Percentiles rank a stretch among this genome's conserved stretches.
phyloP scores from a whole-genome alignment of 352 stramenopile genomes.

The Phytophthora nicotianae region DNA sequence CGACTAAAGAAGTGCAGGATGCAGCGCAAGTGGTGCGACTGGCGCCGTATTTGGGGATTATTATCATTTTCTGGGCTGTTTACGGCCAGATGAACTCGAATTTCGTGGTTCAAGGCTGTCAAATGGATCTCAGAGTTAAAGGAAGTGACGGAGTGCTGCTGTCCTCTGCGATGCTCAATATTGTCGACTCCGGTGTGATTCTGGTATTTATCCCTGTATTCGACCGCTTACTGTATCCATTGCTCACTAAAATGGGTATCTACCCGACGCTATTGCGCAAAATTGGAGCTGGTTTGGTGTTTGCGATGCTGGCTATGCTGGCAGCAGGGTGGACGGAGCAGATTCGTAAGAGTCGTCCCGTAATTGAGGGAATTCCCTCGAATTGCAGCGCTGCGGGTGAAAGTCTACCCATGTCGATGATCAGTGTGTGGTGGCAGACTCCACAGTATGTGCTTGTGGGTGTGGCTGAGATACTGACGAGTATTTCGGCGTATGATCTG shows the following conservation, averaged over 20 bases:
- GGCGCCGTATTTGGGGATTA: slow-evolving; percentile 80
- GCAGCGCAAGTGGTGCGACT: slow-evolving; percentile 80
- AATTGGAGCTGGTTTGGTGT: slow-evolving; percentile 87
- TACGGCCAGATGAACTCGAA: slow-evolving; percentile 88
- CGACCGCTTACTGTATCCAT: slow-evolving; percentile 82
- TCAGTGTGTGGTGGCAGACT: slow-evolving; percentile 92
- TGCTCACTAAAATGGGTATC: slow-evolving; percentile 64
- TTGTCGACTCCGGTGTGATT: slow-evolving; percentile 90
- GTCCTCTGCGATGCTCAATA: slow-evolving; percentile 85
- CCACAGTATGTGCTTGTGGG: slow-evolving; percentile 92
- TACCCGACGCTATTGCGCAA: slow-evolving; percentile 86
- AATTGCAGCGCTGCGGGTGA: slow-evolving; percentile 78
- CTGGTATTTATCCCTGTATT: slow-evolving; percentile 92
- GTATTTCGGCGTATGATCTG: slow-evolving; percentile 90
- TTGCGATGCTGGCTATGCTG: slow-evolving; percentile 80
- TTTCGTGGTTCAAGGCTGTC: slow-evolving; percentile 88
- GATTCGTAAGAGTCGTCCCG: slow-evolving; percentile 60
- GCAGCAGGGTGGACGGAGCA: slow-evolving; percentile 73
- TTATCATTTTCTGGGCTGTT: slow-evolving; percentile 88
- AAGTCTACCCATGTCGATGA: slow-evolving; percentile 69
- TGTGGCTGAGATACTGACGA: slow-evolving; percentile 89
- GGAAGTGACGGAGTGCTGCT: slow-evolving; percentile 49
- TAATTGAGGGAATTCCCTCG: slow-evolving; percentile 56
- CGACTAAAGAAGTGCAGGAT: slow-evolving; percentile 65
- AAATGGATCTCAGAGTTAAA: slow-evolving; percentile 88